Conservation (phyloP, 257 asterid species). For the Scutellaria galericulata region DNA sequence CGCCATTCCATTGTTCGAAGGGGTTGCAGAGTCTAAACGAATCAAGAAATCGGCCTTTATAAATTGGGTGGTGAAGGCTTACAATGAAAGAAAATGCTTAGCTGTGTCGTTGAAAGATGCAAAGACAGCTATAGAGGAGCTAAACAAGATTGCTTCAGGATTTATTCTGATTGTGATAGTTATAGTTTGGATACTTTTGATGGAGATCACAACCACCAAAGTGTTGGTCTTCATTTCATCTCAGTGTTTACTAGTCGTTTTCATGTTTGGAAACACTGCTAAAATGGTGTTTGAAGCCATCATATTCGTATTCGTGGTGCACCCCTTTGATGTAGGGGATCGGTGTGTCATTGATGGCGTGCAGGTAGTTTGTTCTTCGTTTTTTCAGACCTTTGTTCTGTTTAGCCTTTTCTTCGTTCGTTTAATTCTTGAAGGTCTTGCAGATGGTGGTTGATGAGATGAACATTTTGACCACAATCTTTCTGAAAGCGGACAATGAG, state of each 20-base stretch:
- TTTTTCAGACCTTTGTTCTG: background rate
- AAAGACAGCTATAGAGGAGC: conserved; percentile 67
- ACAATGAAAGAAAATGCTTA: conserved; percentile 60
- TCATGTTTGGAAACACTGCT: conserved; percentile 61
- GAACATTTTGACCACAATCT: conserved; percentile 72
- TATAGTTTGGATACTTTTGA: conserved; percentile 61
- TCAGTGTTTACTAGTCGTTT: conserved; percentile 56
- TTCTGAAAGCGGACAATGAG: conserved; percentile 64
- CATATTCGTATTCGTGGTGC: conserved; percentile 57
- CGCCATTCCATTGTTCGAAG: conserved; percentile 66
- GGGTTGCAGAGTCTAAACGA: conserved; percentile 59
- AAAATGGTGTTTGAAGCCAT: conserved; percentile 57
- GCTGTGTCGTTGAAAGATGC: conserved; percentile 62
- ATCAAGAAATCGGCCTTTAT: conserved; percentile 67
- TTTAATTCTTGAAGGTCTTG: conserved; percentile 3
- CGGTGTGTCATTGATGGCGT: conserved; percentile 66
- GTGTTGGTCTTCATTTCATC: conserved; percentile 61
- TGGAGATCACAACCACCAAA: conserved; percentile 54
- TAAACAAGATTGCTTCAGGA: conserved; percentile 59
- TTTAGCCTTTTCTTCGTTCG: background rate
- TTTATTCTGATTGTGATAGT: conserved; percentile 47
- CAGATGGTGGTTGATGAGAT: conserved; percentile 82
- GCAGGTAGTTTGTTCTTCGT: conserved; percentile 41
- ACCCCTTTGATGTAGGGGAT: conserved; percentile 75
- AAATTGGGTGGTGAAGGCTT: conserved; percentile 77